phyloP scores from a whole-genome alignment of 495 filamentous ascomycete genomes.

The Rusavskia elegans region DNA sequence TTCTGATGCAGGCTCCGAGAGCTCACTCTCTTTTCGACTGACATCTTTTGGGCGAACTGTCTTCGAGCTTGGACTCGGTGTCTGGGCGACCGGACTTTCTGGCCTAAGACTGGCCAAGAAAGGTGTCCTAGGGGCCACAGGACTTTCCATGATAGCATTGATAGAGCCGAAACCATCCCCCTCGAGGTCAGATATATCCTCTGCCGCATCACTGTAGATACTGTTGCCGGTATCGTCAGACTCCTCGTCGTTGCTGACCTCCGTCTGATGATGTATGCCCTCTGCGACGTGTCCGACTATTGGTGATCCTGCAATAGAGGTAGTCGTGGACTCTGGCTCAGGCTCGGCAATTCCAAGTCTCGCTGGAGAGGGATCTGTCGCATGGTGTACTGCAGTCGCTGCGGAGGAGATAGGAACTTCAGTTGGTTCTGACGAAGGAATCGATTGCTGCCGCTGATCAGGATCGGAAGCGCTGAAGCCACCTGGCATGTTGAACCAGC shows the following conservation, averaged over 20 bases:
- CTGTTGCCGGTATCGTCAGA: constrained; percentile 43
- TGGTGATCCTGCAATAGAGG: constrained; percentile 8
- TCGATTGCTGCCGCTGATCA: neutral
- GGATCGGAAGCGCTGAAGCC: constrained; percentile 11
- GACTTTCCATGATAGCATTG: constrained; percentile 64
- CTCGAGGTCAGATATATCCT: constrained; percentile 52
- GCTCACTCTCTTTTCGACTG: constrained; percentile 5
- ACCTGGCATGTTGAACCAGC: constrained; percentile 25
- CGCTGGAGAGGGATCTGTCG: constrained; percentile 19
- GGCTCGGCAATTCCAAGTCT: constrained; percentile 23
- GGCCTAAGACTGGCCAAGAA: neutral
- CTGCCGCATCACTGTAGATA: constrained; percentile 79
- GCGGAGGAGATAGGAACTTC: neutral
- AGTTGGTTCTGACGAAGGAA: too few species aligned
- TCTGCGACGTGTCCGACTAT: constrained; percentile 17
- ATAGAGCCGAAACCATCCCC: constrained; percentile 69
- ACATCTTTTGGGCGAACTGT: constrained; percentile 1
- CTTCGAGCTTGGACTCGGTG: constrained; percentile 1
- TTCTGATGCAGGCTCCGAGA: constrained; percentile 14
- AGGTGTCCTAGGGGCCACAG: constrained; percentile 10
- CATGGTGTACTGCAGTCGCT: constrained; percentile 4
- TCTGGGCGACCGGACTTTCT: neutral
- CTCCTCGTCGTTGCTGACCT: constrained; percentile 18
- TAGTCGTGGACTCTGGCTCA: constrained; percentile 7
- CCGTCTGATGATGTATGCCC: constrained; percentile 13